These are phyloP conservation scores for Pelargonium cotyledonis DNA, from an alignment of 441 rosid genomes.

Conservation along the genomic window DNA sequence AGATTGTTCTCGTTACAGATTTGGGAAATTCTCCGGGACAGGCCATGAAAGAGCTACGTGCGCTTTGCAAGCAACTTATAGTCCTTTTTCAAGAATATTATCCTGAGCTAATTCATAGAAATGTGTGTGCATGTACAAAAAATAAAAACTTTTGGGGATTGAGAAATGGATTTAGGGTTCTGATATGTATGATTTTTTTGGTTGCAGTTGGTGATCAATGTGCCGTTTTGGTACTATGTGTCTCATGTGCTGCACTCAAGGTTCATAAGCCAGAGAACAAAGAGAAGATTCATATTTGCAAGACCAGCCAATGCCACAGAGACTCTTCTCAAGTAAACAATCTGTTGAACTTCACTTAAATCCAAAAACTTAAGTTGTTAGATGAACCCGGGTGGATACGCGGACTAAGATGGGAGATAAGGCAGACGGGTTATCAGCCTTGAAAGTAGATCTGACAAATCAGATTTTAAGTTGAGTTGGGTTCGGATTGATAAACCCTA, in stretches of 20 bases:
- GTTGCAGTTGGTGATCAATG: neutral
- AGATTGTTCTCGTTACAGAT: neutral
- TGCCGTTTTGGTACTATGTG: slow-evolving; percentile 7
- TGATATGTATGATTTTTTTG: neutral
- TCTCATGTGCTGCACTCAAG: neutral
- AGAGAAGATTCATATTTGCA: neutral
- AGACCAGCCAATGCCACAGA: neutral
- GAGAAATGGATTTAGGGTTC: neutral
- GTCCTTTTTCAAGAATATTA: neutral
- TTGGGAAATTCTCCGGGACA: neutral
- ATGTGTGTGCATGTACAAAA: neutral
- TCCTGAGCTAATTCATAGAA: neutral
- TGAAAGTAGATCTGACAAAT: too few species aligned
- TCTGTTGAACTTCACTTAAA: neutral
- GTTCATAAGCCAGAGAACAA: neutral
- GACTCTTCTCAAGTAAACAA: slow-evolving; percentile 4
- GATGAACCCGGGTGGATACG: too few species aligned
- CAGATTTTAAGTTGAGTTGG: too few species aligned
- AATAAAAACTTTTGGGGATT: too few species aligned
- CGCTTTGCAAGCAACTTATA: slow-evolving; percentile 2
- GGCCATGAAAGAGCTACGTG: neutral
- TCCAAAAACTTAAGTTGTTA: too few species aligned
- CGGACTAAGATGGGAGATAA: too few species aligned
- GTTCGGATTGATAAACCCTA: too few species aligned
- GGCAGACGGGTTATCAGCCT: too few species aligned